Base-by-base conservation (phyloP, 2,329 filamentous ascomycete species). In the Ophiostoma sp. region DNA sequence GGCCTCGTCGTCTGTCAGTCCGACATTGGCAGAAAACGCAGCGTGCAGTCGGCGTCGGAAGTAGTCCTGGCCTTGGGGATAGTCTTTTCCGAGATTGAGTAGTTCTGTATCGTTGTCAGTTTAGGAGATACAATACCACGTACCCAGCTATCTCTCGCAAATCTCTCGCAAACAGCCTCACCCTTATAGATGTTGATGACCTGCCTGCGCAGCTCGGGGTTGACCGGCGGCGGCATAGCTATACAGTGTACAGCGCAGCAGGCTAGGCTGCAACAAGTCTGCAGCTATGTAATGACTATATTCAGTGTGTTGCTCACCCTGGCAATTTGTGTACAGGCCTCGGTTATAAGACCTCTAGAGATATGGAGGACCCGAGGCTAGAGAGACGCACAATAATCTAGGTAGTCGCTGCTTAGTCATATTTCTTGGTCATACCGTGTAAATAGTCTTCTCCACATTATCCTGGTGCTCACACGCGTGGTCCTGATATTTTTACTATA, bases 151-250 rank as follows among this genome's bases (percentile, higher is more conserved):
- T 48, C 44, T 7, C 17, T 36, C 6, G 8, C 20, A 39, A 39
- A 5, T 31, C 27, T 31, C 27, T 31, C 27, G 27, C 17, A 41
- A 4, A 8, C 62, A 23, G 7, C 15, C 68, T 17, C 77, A 92
- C 93, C 91, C 88, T 97, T 97, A 83, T 97, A 97, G 71, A 97
- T 87, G 52, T 86, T 85, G 73, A 97, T 91, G 65, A 97, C 94
- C 77, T 95, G 87, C 72, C 87, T 84, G 69, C 93, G 88, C 36
- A 97, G 84, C 72, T 86, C 81, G 2, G 82, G 80, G 74, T 86
- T 89, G 0, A 80, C 75, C 1, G 80, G 74, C 10, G 79, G 72
- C 75, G 79, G 78, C 70, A 72, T 71, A 15, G 41, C 57, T 27
- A 64, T 39, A 39, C 17, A 27, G 15, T 15, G 35, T 13, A 35